phyloP scores from a whole-genome alignment of 208 protist genomes.

The Naegleria gruberi region DNA sequence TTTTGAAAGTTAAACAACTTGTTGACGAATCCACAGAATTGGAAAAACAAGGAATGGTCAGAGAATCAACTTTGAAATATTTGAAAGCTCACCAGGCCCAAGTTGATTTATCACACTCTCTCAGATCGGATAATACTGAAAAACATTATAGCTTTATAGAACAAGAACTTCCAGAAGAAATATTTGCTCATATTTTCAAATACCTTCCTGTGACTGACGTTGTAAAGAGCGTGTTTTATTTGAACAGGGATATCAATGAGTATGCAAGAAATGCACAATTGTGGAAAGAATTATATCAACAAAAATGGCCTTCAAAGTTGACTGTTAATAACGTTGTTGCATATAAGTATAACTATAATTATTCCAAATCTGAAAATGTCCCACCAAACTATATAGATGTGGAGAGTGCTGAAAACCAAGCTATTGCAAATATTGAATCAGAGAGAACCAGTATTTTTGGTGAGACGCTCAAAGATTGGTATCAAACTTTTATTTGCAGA shows the following conservation, averaged over 20 bases:
- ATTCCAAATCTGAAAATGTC: not conserved
- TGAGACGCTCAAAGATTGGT: not conserved
- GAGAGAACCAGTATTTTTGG: not conserved
- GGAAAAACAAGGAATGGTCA: not conserved
- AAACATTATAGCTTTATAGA: not conserved
- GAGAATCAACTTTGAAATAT: not conserved
- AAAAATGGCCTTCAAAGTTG: not conserved
- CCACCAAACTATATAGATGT: not conserved
- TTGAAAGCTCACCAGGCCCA: not conserved
- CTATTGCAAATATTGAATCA: not conserved
- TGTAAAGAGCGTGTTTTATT: not conserved
- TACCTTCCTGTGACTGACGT: not conserved
- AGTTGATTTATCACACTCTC: not conserved
- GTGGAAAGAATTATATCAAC: not conserved
- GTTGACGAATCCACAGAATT: too few species aligned
- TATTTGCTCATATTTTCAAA: not conserved
- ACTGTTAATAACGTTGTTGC: too few species aligned
- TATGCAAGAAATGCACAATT: not conserved
- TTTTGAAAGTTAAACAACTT: too few species aligned
- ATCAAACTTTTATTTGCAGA: not conserved
- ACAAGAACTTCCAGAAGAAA: not conserved
- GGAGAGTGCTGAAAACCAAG: not conserved
- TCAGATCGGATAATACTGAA: not conserved
- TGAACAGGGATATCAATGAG: not conserved
- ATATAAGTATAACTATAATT: not conserved